Conservation (phyloP, 371 early-diverging fungal species). For the Nematocida parisii region DNA sequence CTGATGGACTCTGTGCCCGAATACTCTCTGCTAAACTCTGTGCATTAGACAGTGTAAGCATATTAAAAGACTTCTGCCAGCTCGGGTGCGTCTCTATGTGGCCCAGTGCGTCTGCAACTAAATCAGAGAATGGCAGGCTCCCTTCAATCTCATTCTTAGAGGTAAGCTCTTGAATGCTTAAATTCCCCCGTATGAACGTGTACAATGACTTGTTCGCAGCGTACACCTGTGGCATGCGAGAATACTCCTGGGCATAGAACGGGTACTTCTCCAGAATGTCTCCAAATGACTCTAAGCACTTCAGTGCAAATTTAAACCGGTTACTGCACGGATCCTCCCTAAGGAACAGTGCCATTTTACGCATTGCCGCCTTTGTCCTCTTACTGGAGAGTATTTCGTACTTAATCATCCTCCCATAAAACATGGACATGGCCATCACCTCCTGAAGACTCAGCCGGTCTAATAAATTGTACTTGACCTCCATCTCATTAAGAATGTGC, state of each 20-base stretch:
- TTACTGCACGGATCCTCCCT: slow-evolving; percentile 47
- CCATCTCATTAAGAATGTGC: slow-evolving; percentile 48
- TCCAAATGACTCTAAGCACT: slow-evolving; percentile 49
- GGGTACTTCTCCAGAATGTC: slow-evolving; percentile 58
- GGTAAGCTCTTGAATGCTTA: slow-evolving; percentile 40
- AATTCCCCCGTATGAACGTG: slow-evolving; percentile 51
- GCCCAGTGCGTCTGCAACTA: slow-evolving; percentile 10
- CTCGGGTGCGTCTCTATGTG: background rate
- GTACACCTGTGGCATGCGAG: slow-evolving; percentile 52
- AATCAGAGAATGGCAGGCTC: background rate
- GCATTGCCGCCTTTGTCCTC: slow-evolving; percentile 17
- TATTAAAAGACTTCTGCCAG: slow-evolving; percentile 52
- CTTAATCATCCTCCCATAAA: slow-evolving; percentile 53
- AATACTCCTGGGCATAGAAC: slow-evolving; percentile 56
- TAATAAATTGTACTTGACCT: slow-evolving; percentile 35
- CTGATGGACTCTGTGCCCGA: background rate
- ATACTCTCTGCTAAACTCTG: slow-evolving; percentile 15
- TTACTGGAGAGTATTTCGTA: slow-evolving; percentile 43
- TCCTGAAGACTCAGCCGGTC: slow-evolving; percentile 46
- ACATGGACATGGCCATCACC: slow-evolving; percentile 40
- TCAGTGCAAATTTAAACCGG: slow-evolving; percentile 47
- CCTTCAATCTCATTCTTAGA: slow-evolving; percentile 52
- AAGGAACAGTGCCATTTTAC: slow-evolving; percentile 1
- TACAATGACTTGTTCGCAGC: slow-evolving; percentile 57
- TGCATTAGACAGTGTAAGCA: slow-evolving; percentile 16